Conservation (phyloP, 495 filamentous ascomycete species). For the Mycothermus thermophilus region DNA sequence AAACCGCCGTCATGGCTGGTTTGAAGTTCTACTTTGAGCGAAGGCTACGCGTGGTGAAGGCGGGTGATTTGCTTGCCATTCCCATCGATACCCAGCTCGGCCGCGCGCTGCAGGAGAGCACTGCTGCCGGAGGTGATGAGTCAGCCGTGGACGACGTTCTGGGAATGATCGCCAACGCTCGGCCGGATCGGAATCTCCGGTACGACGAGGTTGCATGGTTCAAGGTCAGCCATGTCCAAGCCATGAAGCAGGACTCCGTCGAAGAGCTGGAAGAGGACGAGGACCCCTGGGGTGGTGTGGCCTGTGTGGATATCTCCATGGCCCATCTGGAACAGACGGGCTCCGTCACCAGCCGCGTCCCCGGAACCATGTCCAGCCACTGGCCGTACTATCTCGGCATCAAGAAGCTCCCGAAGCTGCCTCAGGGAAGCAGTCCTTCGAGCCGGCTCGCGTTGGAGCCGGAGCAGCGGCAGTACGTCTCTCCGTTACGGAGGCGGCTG, state of each 20-base stretch:
- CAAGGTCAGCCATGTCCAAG: slow-evolving; percentile 57
- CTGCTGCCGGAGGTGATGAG: slow-evolving; percentile 40
- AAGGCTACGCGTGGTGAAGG: slow-evolving; percentile 61
- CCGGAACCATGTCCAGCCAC: slow-evolving; percentile 53
- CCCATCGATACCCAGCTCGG: slow-evolving; percentile 73
- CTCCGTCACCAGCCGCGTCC: slow-evolving; percentile 62
- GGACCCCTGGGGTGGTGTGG: slow-evolving; percentile 69
- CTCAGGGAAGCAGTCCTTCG: slow-evolving; percentile 14
- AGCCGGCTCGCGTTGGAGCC: slow-evolving; percentile 28
- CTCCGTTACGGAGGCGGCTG: slow-evolving; percentile 58
- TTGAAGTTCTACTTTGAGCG: slow-evolving; percentile 77
- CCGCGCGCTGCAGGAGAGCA: slow-evolving; percentile 52
- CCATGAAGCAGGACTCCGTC: slow-evolving; percentile 38
- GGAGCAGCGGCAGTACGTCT: slow-evolving; percentile 39
- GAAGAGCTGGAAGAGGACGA: slow-evolving; percentile 38
- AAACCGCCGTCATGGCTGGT: slow-evolving; percentile 68
- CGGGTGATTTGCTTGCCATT: slow-evolving; percentile 76
- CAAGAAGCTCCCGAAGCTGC: slow-evolving; percentile 37
- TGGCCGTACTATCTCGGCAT: slow-evolving; percentile 82
- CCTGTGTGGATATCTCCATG: slow-evolving; percentile 64
- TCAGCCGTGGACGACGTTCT: slow-evolving; percentile 52
- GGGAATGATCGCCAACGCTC: slow-evolving; percentile 26
- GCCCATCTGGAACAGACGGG: slow-evolving; percentile 84
- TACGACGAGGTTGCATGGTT: slow-evolving; percentile 77
- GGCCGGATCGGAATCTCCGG: slow-evolving; percentile 20